Evolutionary conservation across 78 protist species (phyloP).

Genomic region (slime mould (Dictyostelium discoideum)): DNA sequence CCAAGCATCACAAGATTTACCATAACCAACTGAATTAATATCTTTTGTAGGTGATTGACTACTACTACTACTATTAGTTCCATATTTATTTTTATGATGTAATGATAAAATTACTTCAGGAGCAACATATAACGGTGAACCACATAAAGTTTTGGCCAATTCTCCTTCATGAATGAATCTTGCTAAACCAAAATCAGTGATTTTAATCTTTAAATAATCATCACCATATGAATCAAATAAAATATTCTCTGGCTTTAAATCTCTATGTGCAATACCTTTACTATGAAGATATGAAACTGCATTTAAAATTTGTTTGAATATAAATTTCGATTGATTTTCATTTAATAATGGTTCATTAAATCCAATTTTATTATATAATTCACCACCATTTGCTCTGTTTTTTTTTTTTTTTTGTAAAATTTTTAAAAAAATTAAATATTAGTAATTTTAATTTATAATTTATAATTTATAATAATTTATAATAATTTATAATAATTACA

Average conservation of each 20-base stretch:
- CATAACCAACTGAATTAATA: constrained; percentile 33
- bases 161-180: constrained; percentile 54
- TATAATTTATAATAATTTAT: neutral
- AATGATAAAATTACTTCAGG: constrained; percentile 61
- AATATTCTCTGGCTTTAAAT: constrained; percentile 85
- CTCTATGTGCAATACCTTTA: constrained; percentile 90
- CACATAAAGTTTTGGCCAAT: constrained; percentile 57
- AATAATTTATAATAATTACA: neutral
- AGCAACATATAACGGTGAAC: constrained; percentile 65
- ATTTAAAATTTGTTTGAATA: constrained; percentile 76
- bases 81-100: neutral
- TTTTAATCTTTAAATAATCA: constrained; percentile 22
- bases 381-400: constrained; percentile 32
- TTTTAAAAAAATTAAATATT: neutral
- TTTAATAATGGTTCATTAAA: constrained; percentile 51
- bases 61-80: neutral
- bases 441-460: too few species aligned
- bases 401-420: neutral
- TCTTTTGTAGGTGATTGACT: neutral
- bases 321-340: constrained; percentile 84
- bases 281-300: constrained; percentile 88
- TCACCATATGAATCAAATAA: neutral
- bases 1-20: constrained; percentile 73
- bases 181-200: constrained; percentile 65
- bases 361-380: constrained; percentile 42